Conservation (phyloP, 441 rosid species). For the Brassica balearica region DNA sequence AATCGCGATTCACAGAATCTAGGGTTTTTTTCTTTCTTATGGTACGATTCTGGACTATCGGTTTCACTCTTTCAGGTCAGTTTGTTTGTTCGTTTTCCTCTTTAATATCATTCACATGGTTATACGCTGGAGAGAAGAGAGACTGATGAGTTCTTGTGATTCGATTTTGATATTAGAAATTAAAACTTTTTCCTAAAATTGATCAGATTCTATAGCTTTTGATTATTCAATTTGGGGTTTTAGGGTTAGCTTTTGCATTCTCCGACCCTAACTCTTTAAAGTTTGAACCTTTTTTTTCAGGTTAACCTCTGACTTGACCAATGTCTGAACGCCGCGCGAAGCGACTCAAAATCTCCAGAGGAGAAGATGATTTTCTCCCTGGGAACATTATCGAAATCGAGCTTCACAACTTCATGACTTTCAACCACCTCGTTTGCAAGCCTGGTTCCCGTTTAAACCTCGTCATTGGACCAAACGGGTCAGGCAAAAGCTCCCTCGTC, state of each 20-base stretch:
- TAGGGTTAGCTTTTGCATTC: conserved; percentile 5
- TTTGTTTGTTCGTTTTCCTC: not conserved
- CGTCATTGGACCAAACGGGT: conserved; percentile 96
- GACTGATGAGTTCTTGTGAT: not conserved
- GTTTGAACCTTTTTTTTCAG: no score
- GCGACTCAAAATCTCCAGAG: conserved; percentile 64
- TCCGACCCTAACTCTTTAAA: no score
- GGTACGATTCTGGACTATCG: not conserved
- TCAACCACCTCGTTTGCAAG: conserved; percentile 74
- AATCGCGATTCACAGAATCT: not conserved
- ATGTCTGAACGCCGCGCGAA: conserved; percentile 53
- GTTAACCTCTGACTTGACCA: no score
- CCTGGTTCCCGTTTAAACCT: conserved; percentile 92
- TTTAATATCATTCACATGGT: not conserved
- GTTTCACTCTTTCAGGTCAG: not conserved
- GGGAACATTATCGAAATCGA: conserved; percentile 89
- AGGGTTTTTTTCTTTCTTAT: not conserved
- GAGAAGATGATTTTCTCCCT: conserved; percentile 87
- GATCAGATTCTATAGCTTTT: not conserved
- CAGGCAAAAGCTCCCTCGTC: conserved; percentile 96
- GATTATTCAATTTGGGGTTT: not conserved
- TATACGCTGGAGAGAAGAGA: not conserved
- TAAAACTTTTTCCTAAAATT: not conserved
- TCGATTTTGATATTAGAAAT: not conserved
- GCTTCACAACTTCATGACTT: conserved; percentile 93